Conservation (phyloP, 805 yeast species). For the Kazachstania viticola region DNA sequence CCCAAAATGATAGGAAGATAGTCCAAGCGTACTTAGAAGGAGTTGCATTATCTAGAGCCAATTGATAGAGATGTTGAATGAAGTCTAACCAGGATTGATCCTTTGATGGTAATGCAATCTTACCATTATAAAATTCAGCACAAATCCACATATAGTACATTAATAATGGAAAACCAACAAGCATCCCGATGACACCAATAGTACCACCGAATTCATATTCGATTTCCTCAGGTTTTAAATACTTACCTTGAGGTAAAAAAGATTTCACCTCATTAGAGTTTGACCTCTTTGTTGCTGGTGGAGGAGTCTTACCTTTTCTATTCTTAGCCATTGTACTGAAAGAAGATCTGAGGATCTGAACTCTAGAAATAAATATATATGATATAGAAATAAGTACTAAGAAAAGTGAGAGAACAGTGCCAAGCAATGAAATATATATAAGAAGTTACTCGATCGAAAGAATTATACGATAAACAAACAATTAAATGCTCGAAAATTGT, state of each 20-base stretch:
- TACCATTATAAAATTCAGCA: slow-evolving; percentile 68
- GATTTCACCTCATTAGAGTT: too few relatives aligned
- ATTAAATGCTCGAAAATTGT: too few relatives aligned
- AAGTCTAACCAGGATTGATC: slow-evolving; percentile 41
- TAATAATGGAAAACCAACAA: slow-evolving; percentile 80
- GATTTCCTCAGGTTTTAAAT: slow-evolving; percentile 37
- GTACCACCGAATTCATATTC: slow-evolving; percentile 94
- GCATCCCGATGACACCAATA: slow-evolving; percentile 80
- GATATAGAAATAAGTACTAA: too few relatives aligned
- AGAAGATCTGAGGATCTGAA: too few relatives aligned
- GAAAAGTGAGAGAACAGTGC: too few relatives aligned
- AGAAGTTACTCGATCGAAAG: too few relatives aligned
- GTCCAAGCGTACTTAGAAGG: slow-evolving; percentile 56
- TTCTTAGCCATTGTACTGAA: too few relatives aligned
- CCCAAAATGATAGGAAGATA: slow-evolving; percentile 59
- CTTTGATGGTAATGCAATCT: slow-evolving; percentile 62
- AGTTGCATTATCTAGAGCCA: slow-evolving; percentile 40
- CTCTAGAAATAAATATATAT: too few relatives aligned
- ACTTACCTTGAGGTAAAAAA: slow-evolving; percentile 29
- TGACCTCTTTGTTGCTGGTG: too few relatives aligned
- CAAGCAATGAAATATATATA: too few relatives aligned
- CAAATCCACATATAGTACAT: slow-evolving; percentile 97
- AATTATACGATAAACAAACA: too few relatives aligned
- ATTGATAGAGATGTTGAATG: slow-evolving; percentile 31
- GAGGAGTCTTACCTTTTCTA: too few relatives aligned